Percentiles rank a stretch among this genome's conserved stretches.
Conservation (phyloP, 495 filamentous ascomycete species). For the Talaromyces liani region DNA sequence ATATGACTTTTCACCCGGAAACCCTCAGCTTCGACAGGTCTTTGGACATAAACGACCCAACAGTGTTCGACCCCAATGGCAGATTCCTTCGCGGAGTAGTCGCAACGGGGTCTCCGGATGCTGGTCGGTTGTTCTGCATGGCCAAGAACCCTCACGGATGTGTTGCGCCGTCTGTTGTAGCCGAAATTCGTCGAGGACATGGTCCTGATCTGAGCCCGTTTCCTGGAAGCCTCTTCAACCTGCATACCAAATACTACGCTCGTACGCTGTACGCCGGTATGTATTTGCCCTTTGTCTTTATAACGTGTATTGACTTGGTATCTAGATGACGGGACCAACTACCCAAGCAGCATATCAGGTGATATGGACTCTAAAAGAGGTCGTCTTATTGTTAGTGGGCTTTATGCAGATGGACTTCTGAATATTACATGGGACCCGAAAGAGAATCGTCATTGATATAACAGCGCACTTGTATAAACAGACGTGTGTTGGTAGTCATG, state of each 20-base stretch:
- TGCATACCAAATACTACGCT: constrained; percentile 4
- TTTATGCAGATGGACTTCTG: constrained; percentile 9
- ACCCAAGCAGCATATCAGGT: constrained; percentile 7
- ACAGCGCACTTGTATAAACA: background rate
- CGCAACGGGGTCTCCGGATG: constrained; percentile 8
- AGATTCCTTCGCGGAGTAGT: constrained; percentile 8
- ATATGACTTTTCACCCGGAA: constrained; percentile 4
- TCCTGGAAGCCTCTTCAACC: constrained; percentile 8
- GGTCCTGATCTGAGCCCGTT: constrained; percentile 7
- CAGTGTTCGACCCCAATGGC: background rate
- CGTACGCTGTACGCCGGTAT: constrained; percentile 3
- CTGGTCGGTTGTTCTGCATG: constrained; percentile 8
- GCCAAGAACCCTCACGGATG: constrained; percentile 6
- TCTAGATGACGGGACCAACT: constrained; percentile 6
- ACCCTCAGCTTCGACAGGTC: constrained; percentile 6
- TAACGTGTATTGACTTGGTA: background rate
- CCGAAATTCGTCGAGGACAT: constrained; percentile 7
- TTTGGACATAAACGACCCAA: background rate
- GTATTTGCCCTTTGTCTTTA: background rate
- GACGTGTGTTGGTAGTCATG: background rate
- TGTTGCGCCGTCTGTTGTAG: constrained; percentile 8
- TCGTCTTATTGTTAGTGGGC: constrained; percentile 7
- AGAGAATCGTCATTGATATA: background rate
- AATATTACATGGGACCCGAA: constrained; percentile 8
- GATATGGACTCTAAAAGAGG: constrained; percentile 8